phyloP scores from a whole-genome alignment of 78 protist species.

The slime mould (Dictyostelium discoideum) region DNA sequence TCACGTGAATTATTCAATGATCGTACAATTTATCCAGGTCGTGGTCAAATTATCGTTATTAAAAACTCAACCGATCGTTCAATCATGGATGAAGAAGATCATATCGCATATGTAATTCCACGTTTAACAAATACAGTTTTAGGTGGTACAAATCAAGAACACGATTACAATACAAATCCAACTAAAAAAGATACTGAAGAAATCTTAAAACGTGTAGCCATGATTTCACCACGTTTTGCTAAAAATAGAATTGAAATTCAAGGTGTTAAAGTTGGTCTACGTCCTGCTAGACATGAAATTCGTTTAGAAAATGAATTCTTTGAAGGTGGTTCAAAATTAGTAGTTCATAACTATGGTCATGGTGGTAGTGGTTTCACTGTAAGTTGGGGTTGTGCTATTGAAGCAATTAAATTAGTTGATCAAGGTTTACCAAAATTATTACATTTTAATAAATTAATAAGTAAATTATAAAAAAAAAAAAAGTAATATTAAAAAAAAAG shows the following conservation, averaged over 20 bases:
- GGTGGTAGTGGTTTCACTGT: conserved; percentile 85
- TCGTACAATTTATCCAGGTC: conserved; percentile 33
- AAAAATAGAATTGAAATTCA: conserved; percentile 48
- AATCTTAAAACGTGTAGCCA: conserved; percentile 54
- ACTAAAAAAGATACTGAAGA: conserved; percentile 57
- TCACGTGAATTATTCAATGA: conserved; percentile 62
- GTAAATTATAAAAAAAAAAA: conserved; percentile 12
- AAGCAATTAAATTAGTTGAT: conserved; percentile 14
- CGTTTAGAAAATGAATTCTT: conserved; percentile 57
- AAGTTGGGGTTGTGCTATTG: conserved; percentile 79
- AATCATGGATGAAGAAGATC: conserved; percentile 69
- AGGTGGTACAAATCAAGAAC: conserved; percentile 66
- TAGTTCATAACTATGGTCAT: conserved; percentile 76
- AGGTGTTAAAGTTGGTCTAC: conserved; percentile 71
- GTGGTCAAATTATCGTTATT: conserved; percentile 74
- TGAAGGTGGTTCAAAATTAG: conserved; percentile 64
- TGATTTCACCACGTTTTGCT: conserved; percentile 36
- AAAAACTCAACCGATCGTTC: conserved; percentile 35
- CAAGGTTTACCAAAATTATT: not conserved
- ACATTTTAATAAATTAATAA: not conserved
- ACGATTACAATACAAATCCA: conserved; percentile 41
- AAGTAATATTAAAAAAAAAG: too few relatives aligned
- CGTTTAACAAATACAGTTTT: conserved; percentile 51
- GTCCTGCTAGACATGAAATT: conserved; percentile 67
- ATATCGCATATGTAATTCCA: conserved; percentile 65